These are phyloP conservation scores for Taphrina sp. DNA, from an alignment of 1,139 yeast species.

Conservation along the genomic window DNA sequence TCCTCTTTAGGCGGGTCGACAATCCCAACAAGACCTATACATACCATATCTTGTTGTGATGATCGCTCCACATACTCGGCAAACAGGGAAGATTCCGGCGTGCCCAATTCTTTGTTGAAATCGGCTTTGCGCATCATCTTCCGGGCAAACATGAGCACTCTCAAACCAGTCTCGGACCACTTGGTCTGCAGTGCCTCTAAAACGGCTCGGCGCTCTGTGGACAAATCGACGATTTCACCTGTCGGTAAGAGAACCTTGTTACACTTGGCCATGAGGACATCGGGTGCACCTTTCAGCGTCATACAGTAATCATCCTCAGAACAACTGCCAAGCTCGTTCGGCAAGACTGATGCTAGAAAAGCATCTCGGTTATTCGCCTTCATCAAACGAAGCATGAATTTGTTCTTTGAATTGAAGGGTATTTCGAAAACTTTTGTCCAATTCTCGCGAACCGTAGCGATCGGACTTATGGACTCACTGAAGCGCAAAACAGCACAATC, in stretches of 20 bases:
- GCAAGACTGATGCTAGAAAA: slow-evolving; percentile 42
- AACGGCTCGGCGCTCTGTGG: slow-evolving; percentile 37
- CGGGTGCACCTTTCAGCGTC: slow-evolving; percentile 56
- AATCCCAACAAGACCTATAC: slow-evolving; percentile 53
- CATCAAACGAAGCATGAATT: slow-evolving; percentile 47
- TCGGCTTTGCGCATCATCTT: slow-evolving; percentile 29
- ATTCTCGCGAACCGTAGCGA: slow-evolving; percentile 27
- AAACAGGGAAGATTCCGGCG: slow-evolving; percentile 28
- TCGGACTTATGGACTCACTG: slow-evolving; percentile 42
- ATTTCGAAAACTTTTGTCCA: slow-evolving; percentile 46
- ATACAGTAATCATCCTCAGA: slow-evolving; percentile 44
- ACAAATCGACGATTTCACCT: slow-evolving; percentile 37
- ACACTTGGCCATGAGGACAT: slow-evolving; percentile 48
- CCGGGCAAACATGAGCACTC: slow-evolving; percentile 48
- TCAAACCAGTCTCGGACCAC: slow-evolving; percentile 51
- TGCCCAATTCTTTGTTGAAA: slow-evolving; percentile 14
- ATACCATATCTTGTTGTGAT: slow-evolving; percentile 39
- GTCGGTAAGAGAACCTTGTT: slow-evolving; percentile 40
- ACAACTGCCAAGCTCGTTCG: slow-evolving; percentile 41
- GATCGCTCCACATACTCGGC: slow-evolving; percentile 36
- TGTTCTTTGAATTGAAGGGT: slow-evolving; percentile 53
- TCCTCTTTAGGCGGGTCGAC: slow-evolving; percentile 55
- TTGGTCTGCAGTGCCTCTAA: slow-evolving; percentile 44
- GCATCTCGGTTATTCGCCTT: slow-evolving; percentile 49
- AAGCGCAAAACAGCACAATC: slow-evolving; percentile 51